phyloP scores from a whole-genome alignment of 495 filamentous ascomycete genomes.

The Melanomma pulvis-pyrius region DNA sequence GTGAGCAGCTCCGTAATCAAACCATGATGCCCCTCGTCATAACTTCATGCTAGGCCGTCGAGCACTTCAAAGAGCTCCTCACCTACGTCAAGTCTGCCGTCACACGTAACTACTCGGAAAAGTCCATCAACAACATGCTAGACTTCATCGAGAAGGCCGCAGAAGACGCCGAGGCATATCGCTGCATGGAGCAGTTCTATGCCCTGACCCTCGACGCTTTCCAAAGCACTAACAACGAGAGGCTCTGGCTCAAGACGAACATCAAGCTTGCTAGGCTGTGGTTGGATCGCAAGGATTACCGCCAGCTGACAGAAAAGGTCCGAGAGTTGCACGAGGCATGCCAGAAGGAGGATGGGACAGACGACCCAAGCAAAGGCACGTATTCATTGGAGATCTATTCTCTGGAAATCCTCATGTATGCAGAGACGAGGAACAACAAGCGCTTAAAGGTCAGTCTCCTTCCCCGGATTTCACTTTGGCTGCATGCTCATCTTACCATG shows the following conservation, averaged over 20 bases:
- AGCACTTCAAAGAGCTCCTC: constrained; percentile 92
- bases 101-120: constrained; percentile 97
- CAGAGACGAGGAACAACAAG: constrained; percentile 95
- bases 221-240: constrained; percentile 96
- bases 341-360: constrained; percentile 82
- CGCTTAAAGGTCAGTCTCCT: constrained; percentile 69
- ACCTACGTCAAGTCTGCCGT: constrained; percentile 97
- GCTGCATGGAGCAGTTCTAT: constrained; percentile 96
- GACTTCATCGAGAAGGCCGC: constrained; percentile 95
- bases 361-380: constrained; percentile 95
- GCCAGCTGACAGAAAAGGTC: constrained; percentile 77
- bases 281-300: constrained; percentile 88
- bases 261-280: constrained; percentile 92
- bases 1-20: constrained; percentile 51
- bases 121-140: constrained; percentile 99
- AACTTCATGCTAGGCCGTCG: constrained; percentile 68
- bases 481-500: constrained; percentile 32
- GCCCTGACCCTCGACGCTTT: constrained; percentile 89
- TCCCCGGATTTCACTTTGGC: background rate
- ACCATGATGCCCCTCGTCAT: constrained; percentile 28
- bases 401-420: constrained; percentile 98
- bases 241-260: constrained; percentile 97
- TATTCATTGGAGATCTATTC: constrained; percentile 96
- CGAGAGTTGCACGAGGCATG: constrained; percentile 88
- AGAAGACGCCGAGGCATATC: constrained; percentile 74